Evolutionary conservation across 345 rosid species (phyloP), one percentile per base, ranked within the genome.

Genomic region (Barbarea vulgaris): DNA sequence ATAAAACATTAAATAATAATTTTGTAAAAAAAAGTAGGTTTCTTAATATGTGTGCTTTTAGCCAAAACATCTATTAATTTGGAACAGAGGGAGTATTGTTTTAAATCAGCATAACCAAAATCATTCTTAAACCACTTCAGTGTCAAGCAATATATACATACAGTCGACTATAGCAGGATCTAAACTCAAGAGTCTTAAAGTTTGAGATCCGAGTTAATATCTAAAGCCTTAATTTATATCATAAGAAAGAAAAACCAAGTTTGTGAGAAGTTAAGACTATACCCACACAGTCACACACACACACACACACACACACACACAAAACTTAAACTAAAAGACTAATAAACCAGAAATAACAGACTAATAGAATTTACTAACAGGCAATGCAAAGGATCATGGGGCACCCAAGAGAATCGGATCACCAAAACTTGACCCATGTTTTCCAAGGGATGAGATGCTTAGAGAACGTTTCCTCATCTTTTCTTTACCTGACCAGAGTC

Each of bases 361-460:
- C 59, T 55, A 24, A 6, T 44, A 37, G 21, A 31, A 55, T 42
- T 34, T 55, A 60, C 70, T 41, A 42, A 30, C 14, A 60, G 18
- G 25, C 7, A 58, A 18, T 52, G 22, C 3, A 36, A 58, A 47
- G 18, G 69, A 39, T 72, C 77, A 72, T 48, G 86, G 89, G 9
- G 86, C 83, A 30, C 85, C 87, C 31, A 91, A 83, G 51, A 85
- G 85, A 25, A 88, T 87, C 52, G 91, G 91, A 73, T 78, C 93
- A 21, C 60, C 44, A 59, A 81, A 62, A 15, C 78, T 48, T 6
- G 89, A 63, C 33, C 88, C 87, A 3, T 79, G 86, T 64, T 88
- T 84, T 36, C 93, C 85, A 0, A 82, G 56, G 67, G 93, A 86
- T 10, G 97, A 89, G 69, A 95, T 92, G 79, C 99, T 90, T 67